These are phyloP conservation scores for Cordyceps cateniannulata DNA, from an alignment of 2,329 filamentous ascomycete species.

Conservation along the genomic window DNA sequence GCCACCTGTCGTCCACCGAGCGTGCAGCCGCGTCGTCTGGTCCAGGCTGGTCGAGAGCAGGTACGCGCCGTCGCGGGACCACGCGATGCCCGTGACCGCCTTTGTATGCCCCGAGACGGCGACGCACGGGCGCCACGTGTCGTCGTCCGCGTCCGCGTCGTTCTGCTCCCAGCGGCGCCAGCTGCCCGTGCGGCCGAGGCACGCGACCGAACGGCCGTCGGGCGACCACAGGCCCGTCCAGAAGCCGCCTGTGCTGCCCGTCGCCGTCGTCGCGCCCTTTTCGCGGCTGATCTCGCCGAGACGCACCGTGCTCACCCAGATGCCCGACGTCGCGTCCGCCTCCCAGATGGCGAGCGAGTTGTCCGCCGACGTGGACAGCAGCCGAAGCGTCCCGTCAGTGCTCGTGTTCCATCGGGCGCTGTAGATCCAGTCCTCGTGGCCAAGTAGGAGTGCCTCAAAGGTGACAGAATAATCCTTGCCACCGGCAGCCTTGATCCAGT, in stretches of 20 bases:
- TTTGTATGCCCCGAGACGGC: constrained; percentile 80
- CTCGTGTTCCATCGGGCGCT: constrained; percentile 65
- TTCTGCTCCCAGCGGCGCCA: constrained; percentile 77
- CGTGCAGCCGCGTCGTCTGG: constrained; percentile 86
- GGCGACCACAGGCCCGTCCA: constrained; percentile 95
- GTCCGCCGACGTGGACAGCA: constrained; percentile 88
- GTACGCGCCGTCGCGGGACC: constrained; percentile 77
- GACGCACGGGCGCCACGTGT: constrained; percentile 65
- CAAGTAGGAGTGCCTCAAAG: constrained; percentile 88
- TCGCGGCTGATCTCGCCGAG: constrained; percentile 91
- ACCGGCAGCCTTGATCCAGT: constrained; percentile 57
- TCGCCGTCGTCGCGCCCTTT: constrained; percentile 94
- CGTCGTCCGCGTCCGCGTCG: constrained; percentile 48
- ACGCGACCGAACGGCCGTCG: constrained; percentile 65
- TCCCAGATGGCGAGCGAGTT: constrained; percentile 95
- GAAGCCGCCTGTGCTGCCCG: constrained; percentile 90
- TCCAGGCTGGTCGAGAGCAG: constrained; percentile 84
- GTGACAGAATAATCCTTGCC: constrained; percentile 69
- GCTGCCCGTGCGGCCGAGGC: constrained; percentile 83
- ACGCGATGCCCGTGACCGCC: constrained; percentile 74
- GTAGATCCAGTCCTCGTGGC: constrained; percentile 98
- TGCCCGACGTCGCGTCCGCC: constrained; percentile 71
- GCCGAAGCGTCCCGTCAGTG: constrained; percentile 48
- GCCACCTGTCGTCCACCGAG: constrained; percentile 58
- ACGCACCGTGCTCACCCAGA: constrained; percentile 82